Evolutionary conservation across 2,329 filamentous ascomycete species (phyloP).

Genomic region (Venturia effusa): DNA sequence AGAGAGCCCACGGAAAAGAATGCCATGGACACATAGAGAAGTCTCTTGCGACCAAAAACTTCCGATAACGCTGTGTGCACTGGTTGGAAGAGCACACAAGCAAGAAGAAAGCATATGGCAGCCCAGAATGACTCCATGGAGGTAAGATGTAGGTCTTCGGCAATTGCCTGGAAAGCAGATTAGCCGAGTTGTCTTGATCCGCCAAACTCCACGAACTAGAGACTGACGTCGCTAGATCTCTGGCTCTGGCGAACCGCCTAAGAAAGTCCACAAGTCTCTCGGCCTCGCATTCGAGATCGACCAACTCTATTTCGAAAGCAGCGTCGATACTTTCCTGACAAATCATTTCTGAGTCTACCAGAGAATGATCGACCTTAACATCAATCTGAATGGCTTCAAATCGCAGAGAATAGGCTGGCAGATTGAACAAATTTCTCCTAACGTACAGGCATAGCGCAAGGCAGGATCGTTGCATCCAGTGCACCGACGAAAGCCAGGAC

Average conservation of each 20-base stretch:
- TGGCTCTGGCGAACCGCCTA: too few relatives aligned
- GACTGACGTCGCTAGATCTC: too few relatives aligned
- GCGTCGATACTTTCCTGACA: too few relatives aligned
- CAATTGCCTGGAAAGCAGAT: conserved; percentile 14
- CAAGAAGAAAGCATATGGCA: conserved; percentile 14
- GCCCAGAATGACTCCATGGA: conserved; percentile 17
- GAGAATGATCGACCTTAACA: too few relatives aligned
- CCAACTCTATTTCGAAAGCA: too few relatives aligned
- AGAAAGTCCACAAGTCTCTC: too few relatives aligned
- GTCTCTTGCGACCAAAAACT: conserved; percentile 24
- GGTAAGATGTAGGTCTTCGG: conserved; percentile 15
- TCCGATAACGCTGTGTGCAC: conserved; percentile 17
- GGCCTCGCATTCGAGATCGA: too few relatives aligned
- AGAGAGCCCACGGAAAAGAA: conserved; percentile 44
- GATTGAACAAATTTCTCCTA: too few relatives aligned
- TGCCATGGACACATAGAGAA: conserved; percentile 21
- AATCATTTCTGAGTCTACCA: too few relatives aligned
- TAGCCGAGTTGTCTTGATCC: not conserved
- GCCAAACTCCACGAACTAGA: too few relatives aligned
- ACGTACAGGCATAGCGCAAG: conserved; percentile 9
- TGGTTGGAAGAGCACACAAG: conserved; percentile 14
- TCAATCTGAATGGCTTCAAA: too few relatives aligned
- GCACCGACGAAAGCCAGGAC: conserved; percentile 13
- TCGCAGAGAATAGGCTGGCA: too few relatives aligned
- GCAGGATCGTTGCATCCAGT: conserved; percentile 7